phyloP scores from a whole-genome alignment of 768 basidiomycete species.

The Auricularia heimuer region DNA sequence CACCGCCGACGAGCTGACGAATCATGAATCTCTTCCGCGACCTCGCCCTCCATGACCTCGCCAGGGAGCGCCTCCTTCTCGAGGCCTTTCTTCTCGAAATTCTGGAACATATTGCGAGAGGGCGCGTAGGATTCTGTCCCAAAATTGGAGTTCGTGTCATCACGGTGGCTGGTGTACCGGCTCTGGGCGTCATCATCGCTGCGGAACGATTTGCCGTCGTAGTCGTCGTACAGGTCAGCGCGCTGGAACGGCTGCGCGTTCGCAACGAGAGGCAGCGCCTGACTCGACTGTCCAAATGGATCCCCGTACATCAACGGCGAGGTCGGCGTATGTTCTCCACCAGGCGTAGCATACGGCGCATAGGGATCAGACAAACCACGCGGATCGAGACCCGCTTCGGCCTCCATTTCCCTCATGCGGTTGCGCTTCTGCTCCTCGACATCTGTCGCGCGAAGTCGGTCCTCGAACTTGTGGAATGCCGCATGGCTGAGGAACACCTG shows the following conservation, averaged over 20 bases:
- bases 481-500: constrained; percentile 83
- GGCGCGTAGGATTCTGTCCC: constrained; percentile 93
- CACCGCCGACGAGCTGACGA: constrained; percentile 71
- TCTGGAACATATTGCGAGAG: constrained; percentile 91
- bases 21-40: constrained; percentile 79
- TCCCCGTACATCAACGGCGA: constrained; percentile 33
- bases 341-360: constrained; percentile 60
- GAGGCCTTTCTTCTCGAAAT: constrained; percentile 60
- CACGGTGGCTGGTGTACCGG: constrained; percentile 65
- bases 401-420: constrained; percentile 64
- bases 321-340: constrained; percentile 23
- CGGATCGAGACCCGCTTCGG: constrained; percentile 55
- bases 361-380: constrained; percentile 58
- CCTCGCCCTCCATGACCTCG: constrained; percentile 81
- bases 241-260: constrained; percentile 78
- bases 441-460: constrained; percentile 72
- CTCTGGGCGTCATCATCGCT: constrained; percentile 76
- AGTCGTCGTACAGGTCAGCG: constrained; percentile 64
- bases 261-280: constrained; percentile 73
- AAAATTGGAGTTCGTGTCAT: constrained; percentile 70
- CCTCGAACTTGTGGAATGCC: constrained; percentile 84
- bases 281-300: constrained; percentile 48
- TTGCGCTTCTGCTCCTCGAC: constrained; percentile 81
- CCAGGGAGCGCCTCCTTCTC: constrained; percentile 81
- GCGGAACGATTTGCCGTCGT: constrained; percentile 59